Evolutionary conservation across 2,329 filamentous ascomycete species (phyloP).

Genomic region (Sarocladium brachiariae): DNA sequence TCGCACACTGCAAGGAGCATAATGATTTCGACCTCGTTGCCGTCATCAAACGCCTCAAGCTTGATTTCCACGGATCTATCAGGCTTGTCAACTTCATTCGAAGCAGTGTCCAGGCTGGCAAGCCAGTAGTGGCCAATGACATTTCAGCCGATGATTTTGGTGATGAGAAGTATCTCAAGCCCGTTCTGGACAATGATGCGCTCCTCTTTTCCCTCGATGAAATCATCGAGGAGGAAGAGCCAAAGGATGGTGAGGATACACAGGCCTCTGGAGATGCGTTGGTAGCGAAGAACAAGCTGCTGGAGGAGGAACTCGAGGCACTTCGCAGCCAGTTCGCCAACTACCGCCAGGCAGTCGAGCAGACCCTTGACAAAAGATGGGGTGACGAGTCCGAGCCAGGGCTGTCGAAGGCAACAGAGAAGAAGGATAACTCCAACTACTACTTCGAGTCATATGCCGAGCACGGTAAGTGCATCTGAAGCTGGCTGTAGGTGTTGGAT

Average conservation of each 20-base stretch:
- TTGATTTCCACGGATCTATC: slow-evolving; percentile 68
- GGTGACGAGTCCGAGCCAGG: slow-evolving; percentile 45
- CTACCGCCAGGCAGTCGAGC: slow-evolving; percentile 58
- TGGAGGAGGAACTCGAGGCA: slow-evolving; percentile 53
- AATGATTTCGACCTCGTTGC: slow-evolving; percentile 61
- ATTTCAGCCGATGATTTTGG: slow-evolving; percentile 58
- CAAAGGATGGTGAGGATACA: slow-evolving; percentile 13
- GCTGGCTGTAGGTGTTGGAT: background rate
- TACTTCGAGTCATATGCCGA: slow-evolving; percentile 58
- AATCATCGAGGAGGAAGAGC: slow-evolving; percentile 41
- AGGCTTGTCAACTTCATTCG: slow-evolving; percentile 69
- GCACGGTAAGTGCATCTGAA: slow-evolving; percentile 40
- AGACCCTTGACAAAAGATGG: slow-evolving; percentile 61
- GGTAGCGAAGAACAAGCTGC: slow-evolving; percentile 34
- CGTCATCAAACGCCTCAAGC: slow-evolving; percentile 46
- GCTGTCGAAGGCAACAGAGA: slow-evolving; percentile 18
- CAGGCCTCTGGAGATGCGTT: slow-evolving; percentile 1
- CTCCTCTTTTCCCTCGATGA: slow-evolving; percentile 85
- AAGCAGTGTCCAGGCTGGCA: slow-evolving; percentile 35
- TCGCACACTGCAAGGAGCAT: slow-evolving; percentile 60
- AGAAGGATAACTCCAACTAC: slow-evolving; percentile 30
- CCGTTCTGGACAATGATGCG: slow-evolving; percentile 82
- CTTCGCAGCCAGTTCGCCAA: slow-evolving; percentile 56
- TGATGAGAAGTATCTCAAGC: slow-evolving; percentile 77
- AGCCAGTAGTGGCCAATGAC: slow-evolving; percentile 41